Percentiles rank a stretch among this genome's conserved stretches.
These are phyloP conservation scores for Penium margaritaceum DNA, from an alignment of 139 green algal genomes.

Conservation along the genomic window DNA sequence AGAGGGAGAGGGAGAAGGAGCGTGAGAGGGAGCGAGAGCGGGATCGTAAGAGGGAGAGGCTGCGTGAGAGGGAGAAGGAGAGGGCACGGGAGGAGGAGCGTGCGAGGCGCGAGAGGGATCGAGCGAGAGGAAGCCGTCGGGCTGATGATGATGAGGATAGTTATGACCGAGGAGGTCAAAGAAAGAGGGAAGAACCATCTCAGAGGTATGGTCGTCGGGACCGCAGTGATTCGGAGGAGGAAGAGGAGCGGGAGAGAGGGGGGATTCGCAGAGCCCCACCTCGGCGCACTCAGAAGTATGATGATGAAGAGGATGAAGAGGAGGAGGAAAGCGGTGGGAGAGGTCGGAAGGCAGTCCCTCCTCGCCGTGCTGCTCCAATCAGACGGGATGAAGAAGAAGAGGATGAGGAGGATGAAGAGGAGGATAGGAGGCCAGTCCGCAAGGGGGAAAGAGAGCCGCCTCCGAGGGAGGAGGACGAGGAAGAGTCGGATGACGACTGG, in stretches of 20 bases:
- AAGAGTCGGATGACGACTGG: conserved; percentile 6
- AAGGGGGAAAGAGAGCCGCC: not conserved
- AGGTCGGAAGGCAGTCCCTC: conserved; percentile 9
- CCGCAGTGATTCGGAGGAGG: not conserved
- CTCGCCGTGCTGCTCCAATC: not conserved
- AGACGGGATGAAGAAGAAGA: conserved; percentile 12
- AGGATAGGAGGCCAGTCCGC: not conserved
- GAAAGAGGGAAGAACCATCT: no score
- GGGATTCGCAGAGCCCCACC: not conserved
- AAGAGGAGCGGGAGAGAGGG: conserved; percentile 4
- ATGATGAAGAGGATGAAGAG: not conserved
- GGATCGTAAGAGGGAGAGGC: conserved; percentile 13
- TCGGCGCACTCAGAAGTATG: not conserved
- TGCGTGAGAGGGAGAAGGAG: conserved; percentile 11
- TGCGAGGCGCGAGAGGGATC: conserved; percentile 4
- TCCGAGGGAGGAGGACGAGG: not conserved
- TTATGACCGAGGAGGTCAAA: conserved; percentile 1
- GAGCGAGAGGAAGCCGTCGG: not conserved
- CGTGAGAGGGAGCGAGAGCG: conserved; percentile 22
- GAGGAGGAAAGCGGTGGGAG: not conserved
- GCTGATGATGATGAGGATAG: conserved; percentile 12
- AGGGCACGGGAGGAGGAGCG: conserved; percentile 15
- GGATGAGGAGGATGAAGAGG: conserved; percentile 19
- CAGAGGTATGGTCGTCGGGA: no score
- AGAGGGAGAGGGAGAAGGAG: conserved; percentile 24